phyloP scores from a whole-genome alignment of 2,329 filamentous ascomycete genomes.

The Calonectria fujianensis region DNA sequence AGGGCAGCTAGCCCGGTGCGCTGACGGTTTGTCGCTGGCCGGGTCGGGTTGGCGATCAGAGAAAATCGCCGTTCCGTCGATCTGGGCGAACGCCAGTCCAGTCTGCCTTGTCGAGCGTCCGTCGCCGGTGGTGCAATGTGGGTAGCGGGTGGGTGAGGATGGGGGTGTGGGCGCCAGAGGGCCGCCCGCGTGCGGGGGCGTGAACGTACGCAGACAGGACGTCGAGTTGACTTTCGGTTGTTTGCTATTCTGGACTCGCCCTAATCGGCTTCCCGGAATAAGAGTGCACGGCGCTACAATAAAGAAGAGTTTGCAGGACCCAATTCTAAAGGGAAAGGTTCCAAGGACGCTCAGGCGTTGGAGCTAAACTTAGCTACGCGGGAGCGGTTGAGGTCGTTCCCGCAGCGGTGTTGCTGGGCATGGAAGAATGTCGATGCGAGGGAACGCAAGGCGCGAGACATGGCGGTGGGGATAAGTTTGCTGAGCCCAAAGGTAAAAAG shows the following conservation, averaged over 20 bases:
- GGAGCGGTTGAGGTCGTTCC: constrained; percentile 21
- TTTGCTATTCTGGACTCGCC: background rate
- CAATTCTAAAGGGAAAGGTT: background rate
- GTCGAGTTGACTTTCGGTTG: constrained; percentile 20
- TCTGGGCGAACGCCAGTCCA: constrained; percentile 25
- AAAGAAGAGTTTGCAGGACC: constrained; percentile 23
- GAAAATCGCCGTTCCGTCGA: constrained; percentile 24
- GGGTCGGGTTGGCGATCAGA: constrained; percentile 21
- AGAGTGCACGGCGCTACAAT: constrained; percentile 7
- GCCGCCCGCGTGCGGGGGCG: background rate
- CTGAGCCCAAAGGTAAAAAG: constrained; percentile 8
- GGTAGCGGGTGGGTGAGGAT: constrained; percentile 7
- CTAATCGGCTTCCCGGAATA: constrained; percentile 20
- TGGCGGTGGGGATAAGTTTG: constrained; percentile 9
- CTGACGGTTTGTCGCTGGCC: background rate
- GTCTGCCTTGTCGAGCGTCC: constrained; percentile 19
- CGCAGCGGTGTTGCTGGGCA: constrained; percentile 11
- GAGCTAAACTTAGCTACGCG: constrained; percentile 25
- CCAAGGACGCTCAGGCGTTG: constrained; percentile 18
- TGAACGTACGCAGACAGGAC: constrained; percentile 11
- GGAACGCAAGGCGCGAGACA: constrained; percentile 13
- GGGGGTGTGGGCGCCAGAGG: constrained; percentile 1
- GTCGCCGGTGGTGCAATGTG: constrained; percentile 15
- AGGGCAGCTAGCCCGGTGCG: constrained; percentile 15
- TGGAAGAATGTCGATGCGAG: background rate